Percentiles rank a stretch among this genome's conserved stretches.
phyloP scores from a whole-genome alignment of 2,329 filamentous ascomycete genomes.

The Aphanoascus verrucosus region DNA sequence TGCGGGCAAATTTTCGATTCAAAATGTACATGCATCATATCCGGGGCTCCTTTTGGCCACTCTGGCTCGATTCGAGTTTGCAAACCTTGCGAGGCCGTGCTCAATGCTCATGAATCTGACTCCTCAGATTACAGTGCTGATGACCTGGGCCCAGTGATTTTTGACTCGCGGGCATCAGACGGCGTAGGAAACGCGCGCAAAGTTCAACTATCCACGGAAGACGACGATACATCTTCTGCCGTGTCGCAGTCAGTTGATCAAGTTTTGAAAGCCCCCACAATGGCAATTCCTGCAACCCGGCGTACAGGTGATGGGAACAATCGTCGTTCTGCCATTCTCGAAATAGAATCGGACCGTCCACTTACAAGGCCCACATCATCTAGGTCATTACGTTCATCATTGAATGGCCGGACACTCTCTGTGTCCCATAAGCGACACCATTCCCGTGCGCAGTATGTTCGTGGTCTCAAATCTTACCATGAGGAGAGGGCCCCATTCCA shows the following conservation, averaged over 20 bases:
- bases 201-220: conserved; percentile 36
- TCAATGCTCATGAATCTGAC: conserved; percentile 79
- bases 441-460: conserved; percentile 74
- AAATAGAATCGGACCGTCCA: conserved; percentile 71
- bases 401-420: conserved; percentile 61
- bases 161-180: conserved; percentile 49
- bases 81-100: conserved; percentile 82
- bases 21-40: conserved; percentile 86
- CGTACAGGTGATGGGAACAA: conserved; percentile 64
- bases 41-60: conserved; percentile 78
- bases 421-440: conserved; percentile 73
- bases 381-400: conserved; percentile 67
- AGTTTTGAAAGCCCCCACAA: conserved; percentile 45
- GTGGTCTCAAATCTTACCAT: conserved; percentile 57
- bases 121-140: conserved; percentile 86
- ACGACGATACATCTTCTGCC: conserved; percentile 38
- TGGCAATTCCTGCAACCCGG: conserved; percentile 55
- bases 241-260: conserved; percentile 39
- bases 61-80: conserved; percentile 77
- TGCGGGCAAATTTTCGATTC: conserved; percentile 99
- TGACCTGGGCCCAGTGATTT: conserved; percentile 51
- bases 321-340: conserved; percentile 75
- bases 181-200: conserved; percentile 40
- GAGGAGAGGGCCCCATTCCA: conserved; percentile 86
- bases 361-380: conserved; percentile 87